Evolutionary conservation across 2,329 filamentous ascomycete species (phyloP), one percentile per base, ranked within the genome.

Genomic region (Falciphora oryzae): DNA sequence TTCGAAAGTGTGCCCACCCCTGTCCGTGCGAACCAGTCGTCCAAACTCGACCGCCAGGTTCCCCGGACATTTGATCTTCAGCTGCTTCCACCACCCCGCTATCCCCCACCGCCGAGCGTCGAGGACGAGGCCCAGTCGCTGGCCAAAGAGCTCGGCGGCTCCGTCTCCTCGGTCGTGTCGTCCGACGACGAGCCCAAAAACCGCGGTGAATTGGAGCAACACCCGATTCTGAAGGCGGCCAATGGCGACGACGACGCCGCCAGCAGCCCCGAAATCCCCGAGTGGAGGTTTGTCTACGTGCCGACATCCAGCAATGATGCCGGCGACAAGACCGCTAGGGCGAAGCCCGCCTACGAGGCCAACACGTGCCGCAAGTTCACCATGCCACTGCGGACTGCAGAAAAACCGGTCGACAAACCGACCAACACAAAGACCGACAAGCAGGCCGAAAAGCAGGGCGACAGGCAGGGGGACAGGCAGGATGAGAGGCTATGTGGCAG

Each of bases 101-200:
- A 79, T 72, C 87, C 89, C 7, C 89, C 89, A 1, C 79, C 80
- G 25, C 88, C 89, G 4, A 86, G 75, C 50, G 88, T 89, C 61
- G 90, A 93, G 73, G 89, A 93, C 72, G 90, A 92, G 73, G 77
- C 73, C 22, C 81, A 79, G 18, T 85, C 89, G 10, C 75, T 91
- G 53, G 83, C 83, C 7, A 85, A 81, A 72, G 90, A 93, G 72
- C 75, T 84, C 69, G 79, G 80, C 31, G 70, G 73, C 58, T 75
- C 75, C 32, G 69, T 71, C 44, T 29, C 14, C 22, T 68, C 74
- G 50, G 66, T 74, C 53, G 69, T 69, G 62, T 73, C 69, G 58
- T 70, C 68, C 64, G 80, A 78, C 65, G 87, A 89, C 68, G 85
- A 88, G 65, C 81, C 84, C 32, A 80, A 81, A 62, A 82, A 83